A percentile compares a stretch with the other conserved stretches of the same genome.
Conservation (phyloP, 495 filamentous ascomycete species). For the Immersiella caudata region DNA sequence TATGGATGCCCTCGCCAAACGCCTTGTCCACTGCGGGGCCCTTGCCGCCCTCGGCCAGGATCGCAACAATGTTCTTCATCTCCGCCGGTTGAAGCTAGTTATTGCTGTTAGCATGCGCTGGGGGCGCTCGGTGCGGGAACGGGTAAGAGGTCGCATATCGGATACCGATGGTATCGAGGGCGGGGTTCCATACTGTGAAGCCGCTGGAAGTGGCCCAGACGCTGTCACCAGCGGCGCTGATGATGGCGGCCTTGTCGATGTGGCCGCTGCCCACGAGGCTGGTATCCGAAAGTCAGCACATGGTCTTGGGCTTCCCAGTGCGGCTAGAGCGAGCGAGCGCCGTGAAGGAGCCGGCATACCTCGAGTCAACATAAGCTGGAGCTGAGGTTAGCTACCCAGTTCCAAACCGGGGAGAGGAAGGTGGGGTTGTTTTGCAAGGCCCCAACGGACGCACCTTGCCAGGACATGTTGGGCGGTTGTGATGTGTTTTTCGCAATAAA, state of each 20-base stretch:
- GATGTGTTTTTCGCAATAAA: constrained; percentile 11
- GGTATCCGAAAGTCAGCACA: constrained; percentile 13
- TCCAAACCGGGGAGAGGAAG: constrained; percentile 27
- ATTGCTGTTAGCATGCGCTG: background rate
- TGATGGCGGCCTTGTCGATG: constrained; percentile 86
- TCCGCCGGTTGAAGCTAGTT: constrained; percentile 61
- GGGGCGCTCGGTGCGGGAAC: background rate
- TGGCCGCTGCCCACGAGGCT: constrained; percentile 84
- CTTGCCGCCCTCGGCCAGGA: constrained; percentile 43
- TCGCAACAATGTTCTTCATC: constrained; percentile 55
- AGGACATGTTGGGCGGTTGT: constrained; percentile 55
- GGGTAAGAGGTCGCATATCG: background rate
- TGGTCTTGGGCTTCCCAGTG: background rate
- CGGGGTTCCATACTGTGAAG: constrained; percentile 65
- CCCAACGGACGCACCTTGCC: constrained; percentile 51
- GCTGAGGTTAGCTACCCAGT: constrained; percentile 41
- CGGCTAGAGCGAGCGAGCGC: background rate
- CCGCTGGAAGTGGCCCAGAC: constrained; percentile 74
- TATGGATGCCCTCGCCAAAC: constrained; percentile 64
- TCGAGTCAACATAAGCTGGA: constrained; percentile 54
- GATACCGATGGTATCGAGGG: background rate
- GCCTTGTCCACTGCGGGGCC: constrained; percentile 52
- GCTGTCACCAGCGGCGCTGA: constrained; percentile 77
- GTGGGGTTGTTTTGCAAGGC: constrained; percentile 38
- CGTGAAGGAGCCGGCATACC: constrained; percentile 36